A percentile compares a stretch with the other conserved stretches of the same genome.
phyloP scores from a whole-genome alignment of 345 rosid genomes.

The Mallotus nudiflorus region DNA sequence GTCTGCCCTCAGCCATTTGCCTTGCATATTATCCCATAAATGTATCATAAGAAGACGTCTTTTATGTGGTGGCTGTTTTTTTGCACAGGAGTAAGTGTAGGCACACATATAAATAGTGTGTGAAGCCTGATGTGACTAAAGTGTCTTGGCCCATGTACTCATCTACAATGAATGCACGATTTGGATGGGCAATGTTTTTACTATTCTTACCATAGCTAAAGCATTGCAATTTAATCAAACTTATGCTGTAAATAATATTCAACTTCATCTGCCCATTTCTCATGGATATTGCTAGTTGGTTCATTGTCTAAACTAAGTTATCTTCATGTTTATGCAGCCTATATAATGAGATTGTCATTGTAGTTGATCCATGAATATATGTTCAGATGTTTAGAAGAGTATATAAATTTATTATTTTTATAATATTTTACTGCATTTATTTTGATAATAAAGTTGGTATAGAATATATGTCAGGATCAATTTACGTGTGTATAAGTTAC shows the following conservation, averaged over 20 bases:
- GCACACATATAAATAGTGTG: background rate
- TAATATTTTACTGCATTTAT: slow-evolving; percentile 17
- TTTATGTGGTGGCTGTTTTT: background rate
- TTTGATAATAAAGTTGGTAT: slow-evolving; percentile 20
- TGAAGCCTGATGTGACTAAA: background rate
- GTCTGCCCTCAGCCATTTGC: background rate
- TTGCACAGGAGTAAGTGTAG: background rate
- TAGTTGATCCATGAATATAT: background rate
- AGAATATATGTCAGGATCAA: background rate
- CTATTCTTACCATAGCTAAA: background rate
- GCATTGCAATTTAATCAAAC: background rate
- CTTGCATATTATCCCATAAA: background rate
- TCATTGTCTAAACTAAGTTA: background rate
- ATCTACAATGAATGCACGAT: background rate
- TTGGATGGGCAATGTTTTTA: background rate
- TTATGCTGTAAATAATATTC: background rate
- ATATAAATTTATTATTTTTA: background rate
- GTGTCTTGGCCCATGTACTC: background rate
- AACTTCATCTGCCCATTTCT: background rate
- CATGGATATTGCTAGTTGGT: background rate
- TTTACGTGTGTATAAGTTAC: too few species aligned
- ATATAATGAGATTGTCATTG: background rate
- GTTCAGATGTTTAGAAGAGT: background rate
- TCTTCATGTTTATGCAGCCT: background rate
- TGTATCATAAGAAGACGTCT: background rate